A percentile compares a stretch with the other conserved stretches of the same genome.
Conservation (phyloP, 2,329 filamentous ascomycete species). For the Nothomitra cinnamomea region DNA sequence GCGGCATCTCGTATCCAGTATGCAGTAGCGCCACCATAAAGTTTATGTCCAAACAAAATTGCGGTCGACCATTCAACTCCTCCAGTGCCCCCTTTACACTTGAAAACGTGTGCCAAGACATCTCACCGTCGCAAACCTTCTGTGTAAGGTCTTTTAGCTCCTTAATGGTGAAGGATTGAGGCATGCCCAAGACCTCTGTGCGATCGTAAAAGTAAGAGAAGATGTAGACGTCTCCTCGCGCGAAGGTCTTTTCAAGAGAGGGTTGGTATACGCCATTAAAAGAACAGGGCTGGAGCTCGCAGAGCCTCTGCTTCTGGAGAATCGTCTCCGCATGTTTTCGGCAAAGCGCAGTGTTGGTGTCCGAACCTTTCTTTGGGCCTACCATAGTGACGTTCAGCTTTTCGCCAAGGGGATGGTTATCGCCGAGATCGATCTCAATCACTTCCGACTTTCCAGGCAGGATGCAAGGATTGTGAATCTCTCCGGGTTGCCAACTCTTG, state of each 20-base stretch:
- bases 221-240: constrained; percentile 81
- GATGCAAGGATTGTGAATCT: constrained; percentile 74
- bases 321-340: constrained; percentile 81
- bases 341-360: constrained; percentile 57
- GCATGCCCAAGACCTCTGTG: constrained; percentile 86
- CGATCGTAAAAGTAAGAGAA: constrained; percentile 98
- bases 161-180: constrained; percentile 83
- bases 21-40: constrained; percentile 90
- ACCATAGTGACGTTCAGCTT: constrained; percentile 67
- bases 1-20: constrained; percentile 94
- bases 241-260: constrained; percentile 78
- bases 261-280: constrained; percentile 98
- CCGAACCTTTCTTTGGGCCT: constrained; percentile 54
- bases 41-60: constrained; percentile 88
- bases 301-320: constrained; percentile 69
- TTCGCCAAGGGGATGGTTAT: constrained; percentile 46
- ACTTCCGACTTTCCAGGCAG: constrained; percentile 59
- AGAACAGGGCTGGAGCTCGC: constrained; percentile 77
- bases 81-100: constrained; percentile 59
- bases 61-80: constrained; percentile 66
- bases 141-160: constrained; percentile 77
- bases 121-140: constrained; percentile 68
- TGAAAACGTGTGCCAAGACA: constrained; percentile 64
- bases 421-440: constrained; percentile 54
- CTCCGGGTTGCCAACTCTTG: constrained; percentile 49